phyloP scores from a whole-genome alignment of 768 basidiomycete species.

The Mycena haematopus region DNA sequence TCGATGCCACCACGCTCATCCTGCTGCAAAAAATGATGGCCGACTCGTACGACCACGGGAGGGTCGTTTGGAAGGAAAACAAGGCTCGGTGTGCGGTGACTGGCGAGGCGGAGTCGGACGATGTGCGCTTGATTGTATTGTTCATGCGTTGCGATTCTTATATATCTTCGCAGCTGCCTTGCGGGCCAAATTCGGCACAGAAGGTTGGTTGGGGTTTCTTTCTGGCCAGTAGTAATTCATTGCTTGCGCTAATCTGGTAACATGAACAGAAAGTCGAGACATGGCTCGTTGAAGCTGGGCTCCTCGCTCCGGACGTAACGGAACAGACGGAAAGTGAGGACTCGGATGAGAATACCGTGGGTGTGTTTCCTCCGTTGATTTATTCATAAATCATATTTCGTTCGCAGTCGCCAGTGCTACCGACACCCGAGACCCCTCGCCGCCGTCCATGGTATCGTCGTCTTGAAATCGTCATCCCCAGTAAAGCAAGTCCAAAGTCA shows the following conservation, averaged over 20 bases:
- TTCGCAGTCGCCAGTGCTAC: not conserved
- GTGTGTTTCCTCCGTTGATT: not conserved
- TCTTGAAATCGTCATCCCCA: constrained; percentile 12
- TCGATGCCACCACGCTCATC: constrained; percentile 23
- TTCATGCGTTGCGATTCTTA: not conserved
- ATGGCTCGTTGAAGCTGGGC: constrained; percentile 17
- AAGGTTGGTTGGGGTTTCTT: not conserved
- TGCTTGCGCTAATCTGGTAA: not conserved
- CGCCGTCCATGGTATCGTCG: constrained; percentile 19
- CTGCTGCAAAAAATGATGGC: constrained; percentile 28
- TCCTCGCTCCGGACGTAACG: constrained; percentile 7
- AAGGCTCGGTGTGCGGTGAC: constrained; percentile 8
- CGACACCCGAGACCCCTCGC: not conserved
- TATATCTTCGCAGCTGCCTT: not conserved
- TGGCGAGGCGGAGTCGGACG: constrained; percentile 13
- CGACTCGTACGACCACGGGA: constrained; percentile 22
- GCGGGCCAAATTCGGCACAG: constrained; percentile 21
- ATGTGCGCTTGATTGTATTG: not conserved
- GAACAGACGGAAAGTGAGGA: not conserved
- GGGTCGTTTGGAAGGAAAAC: constrained; percentile 25
- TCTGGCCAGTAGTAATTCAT: not conserved
- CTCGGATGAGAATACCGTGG: not conserved
- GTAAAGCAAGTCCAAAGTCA: not conserved
- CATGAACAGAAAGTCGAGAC: constrained; percentile 12
- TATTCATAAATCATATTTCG: too few species aligned